Percentiles rank a stretch among this genome's conserved stretches.
phyloP scores from a whole-genome alignment of 495 filamentous ascomycete species.

The Neurospora sp. region DNA sequence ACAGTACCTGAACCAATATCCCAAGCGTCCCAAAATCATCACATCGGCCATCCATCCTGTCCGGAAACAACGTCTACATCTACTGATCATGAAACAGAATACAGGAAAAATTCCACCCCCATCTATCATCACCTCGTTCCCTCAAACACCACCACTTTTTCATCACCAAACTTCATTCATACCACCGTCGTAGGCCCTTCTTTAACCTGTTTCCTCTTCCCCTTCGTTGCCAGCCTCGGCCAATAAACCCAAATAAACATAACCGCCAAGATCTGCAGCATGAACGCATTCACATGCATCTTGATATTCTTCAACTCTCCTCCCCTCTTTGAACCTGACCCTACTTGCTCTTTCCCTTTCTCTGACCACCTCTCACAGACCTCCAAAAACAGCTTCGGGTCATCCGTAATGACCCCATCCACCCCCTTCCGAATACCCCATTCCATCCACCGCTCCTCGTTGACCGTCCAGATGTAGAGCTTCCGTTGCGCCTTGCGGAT shows the following conservation, averaged over 20 bases:
- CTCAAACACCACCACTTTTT: neutral
- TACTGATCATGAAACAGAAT: neutral
- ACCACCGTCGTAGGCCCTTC: neutral
- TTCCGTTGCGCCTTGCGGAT: conserved; percentile 42
- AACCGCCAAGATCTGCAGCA: conserved; percentile 9
- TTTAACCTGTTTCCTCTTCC: neutral
- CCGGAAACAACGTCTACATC: neutral
- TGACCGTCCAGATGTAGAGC: conserved; percentile 79
- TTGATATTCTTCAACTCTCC: neutral
- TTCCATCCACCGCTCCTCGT: conserved; percentile 61
- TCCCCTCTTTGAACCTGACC: neutral
- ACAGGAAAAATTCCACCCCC: neutral
- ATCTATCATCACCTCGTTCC: neutral
- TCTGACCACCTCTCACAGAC: conserved; percentile 24
- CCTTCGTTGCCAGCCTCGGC: conserved; percentile 6
- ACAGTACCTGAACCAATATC: neutral
- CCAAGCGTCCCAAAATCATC: neutral
- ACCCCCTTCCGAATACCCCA: conserved; percentile 47
- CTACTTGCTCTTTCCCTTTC: neutral
- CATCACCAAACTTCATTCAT: neutral
- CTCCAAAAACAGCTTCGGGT: conserved; percentile 37
- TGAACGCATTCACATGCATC: conserved; percentile 11
- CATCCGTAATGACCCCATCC: conserved; percentile 49
- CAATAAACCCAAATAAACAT: conserved; percentile 9
- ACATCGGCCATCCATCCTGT: neutral